Conservation (phyloP, 1,284 basidiomycete genomes). For the Sphagnurus paluster region DNA sequence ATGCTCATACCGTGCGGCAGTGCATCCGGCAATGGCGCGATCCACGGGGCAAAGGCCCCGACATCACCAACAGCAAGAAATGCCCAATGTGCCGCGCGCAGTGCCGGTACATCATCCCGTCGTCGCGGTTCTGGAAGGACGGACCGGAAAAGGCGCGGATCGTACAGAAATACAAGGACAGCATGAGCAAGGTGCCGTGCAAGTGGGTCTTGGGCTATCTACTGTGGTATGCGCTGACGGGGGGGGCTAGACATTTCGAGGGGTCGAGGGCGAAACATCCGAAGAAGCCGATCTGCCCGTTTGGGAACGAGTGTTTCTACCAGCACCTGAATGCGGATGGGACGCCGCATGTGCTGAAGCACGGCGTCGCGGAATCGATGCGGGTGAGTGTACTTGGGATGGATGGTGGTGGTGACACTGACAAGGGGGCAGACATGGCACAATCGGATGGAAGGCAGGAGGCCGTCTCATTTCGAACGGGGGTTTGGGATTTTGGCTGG, state of each 20-base stretch:
- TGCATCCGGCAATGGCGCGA: conserved; percentile 76
- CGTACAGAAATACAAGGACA: conserved; percentile 62
- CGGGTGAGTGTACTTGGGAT: conserved; percentile 28
- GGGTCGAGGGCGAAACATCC: conserved; percentile 39
- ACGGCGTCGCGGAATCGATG: conserved; percentile 57
- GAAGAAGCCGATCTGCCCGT: conserved; percentile 61
- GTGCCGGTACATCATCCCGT: conserved; percentile 69
- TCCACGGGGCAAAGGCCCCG: conserved; percentile 49
- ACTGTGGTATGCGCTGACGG: background rate
- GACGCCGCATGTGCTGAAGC: conserved; percentile 51
- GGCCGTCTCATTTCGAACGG: no score
- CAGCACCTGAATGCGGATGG: conserved; percentile 67
- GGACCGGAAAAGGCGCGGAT: conserved; percentile 50
- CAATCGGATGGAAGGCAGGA: background rate
- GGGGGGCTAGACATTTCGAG: conserved; percentile 57
- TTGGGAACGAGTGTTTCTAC: conserved; percentile 77
- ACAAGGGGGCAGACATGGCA: background rate
- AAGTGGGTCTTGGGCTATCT: conserved; percentile 49
- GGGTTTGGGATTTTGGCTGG: background rate
- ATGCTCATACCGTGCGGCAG: conserved; percentile 32
- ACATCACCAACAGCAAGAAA: conserved; percentile 61
- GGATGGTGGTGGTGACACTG: background rate
- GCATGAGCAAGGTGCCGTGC: conserved; percentile 69
- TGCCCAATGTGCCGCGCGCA: conserved; percentile 71
- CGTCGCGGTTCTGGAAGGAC: conserved; percentile 60